These are phyloP conservation scores for Kodamaea neixiangensis DNA, from an alignment of 805 yeast species.

Conservation along the genomic window DNA sequence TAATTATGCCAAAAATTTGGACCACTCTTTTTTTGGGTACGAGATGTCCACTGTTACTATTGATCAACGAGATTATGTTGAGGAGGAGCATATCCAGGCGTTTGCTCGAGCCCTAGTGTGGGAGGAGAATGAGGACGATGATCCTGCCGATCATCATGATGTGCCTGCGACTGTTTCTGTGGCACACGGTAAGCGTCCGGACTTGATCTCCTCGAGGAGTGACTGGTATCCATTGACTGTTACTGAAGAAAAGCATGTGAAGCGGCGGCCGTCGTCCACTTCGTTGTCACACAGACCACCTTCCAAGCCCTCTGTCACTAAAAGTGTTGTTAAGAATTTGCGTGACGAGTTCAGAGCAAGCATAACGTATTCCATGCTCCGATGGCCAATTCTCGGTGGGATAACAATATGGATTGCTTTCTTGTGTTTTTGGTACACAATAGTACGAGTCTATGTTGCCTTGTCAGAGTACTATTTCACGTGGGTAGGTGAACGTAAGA, in stretches of 20 bases:
- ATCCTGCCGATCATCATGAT: neutral
- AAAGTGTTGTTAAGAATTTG: neutral
- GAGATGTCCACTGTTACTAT: conserved; percentile 1
- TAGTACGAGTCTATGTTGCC: conserved; percentile 61
- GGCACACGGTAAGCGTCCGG: conserved; percentile 14
- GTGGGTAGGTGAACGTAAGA: conserved; percentile 60
- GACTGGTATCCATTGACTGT: conserved; percentile 30
- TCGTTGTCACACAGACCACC: neutral
- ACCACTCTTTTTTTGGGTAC: neutral
- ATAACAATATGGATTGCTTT: conserved; percentile 56
- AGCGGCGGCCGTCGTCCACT: neutral
- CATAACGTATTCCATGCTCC: conserved; percentile 41
- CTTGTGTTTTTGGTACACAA: conserved; percentile 50
- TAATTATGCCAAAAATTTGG: neutral
- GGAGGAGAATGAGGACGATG: conserved; percentile 24
- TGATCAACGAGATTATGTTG: conserved; percentile 30
- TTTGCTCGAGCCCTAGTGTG: conserved; percentile 43
- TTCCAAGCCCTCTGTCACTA: neutral
- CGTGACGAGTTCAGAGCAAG: conserved; percentile 40
- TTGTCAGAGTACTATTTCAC: conserved; percentile 59
- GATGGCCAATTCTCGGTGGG: conserved; percentile 65
- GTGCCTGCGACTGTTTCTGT: neutral
- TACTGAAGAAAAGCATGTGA: neutral
- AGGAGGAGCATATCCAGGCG: conserved; percentile 38
- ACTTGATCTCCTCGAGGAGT: conserved; percentile 22